Evolutionary conservation across 192 early-diverging fungal species (phyloP).

Genomic region (Coemansia umbellata): DNA sequence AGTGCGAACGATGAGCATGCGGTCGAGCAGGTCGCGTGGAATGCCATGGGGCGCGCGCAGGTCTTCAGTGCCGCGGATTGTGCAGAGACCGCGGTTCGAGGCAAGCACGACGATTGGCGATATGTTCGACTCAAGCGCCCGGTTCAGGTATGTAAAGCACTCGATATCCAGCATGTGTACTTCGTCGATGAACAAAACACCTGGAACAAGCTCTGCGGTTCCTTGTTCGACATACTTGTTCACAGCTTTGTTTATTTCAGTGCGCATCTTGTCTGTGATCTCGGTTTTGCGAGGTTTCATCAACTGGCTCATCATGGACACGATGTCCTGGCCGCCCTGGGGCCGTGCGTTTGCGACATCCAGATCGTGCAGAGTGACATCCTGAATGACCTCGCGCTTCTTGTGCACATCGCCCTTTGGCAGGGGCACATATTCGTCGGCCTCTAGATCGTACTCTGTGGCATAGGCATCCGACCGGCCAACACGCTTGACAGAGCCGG

Average conservation of each 20-base stretch:
- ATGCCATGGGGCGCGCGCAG: constrained; percentile 87
- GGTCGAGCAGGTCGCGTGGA: constrained; percentile 93
- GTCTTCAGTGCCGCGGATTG: constrained; percentile 72
- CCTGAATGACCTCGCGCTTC: constrained; percentile 98
- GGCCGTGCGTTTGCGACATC: constrained; percentile 96
- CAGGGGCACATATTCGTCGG: constrained; percentile 95
- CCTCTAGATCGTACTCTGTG: constrained; percentile 97
- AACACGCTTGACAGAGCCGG: constrained; percentile 96
- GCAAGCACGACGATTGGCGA: constrained; percentile 98
- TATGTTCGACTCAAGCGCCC: constrained; percentile 91
- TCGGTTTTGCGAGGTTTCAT: constrained; percentile 99
- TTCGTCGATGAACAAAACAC: constrained; percentile 98
- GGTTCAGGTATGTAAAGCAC: constrained; percentile 98
- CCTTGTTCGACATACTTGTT: constrained; percentile 99
- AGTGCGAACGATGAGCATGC: constrained; percentile 94
- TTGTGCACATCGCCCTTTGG: constrained; percentile 99
- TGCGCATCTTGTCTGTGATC: constrained; percentile 96
- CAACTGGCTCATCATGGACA: constrained; percentile 98
- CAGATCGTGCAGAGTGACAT: constrained; percentile 96
- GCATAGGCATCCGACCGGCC: constrained; percentile 98
- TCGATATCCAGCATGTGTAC: constrained; percentile 99
- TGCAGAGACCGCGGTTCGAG: constrained; percentile 93
- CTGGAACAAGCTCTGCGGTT: constrained; percentile 93
- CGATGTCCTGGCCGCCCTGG: constrained; percentile 96
- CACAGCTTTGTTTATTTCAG: constrained; percentile 98